Evolutionary conservation across 768 basidiomycete genomes (phyloP), one percentile per base, ranked within the genome.

Genomic region (Podaxis sp.): DNA sequence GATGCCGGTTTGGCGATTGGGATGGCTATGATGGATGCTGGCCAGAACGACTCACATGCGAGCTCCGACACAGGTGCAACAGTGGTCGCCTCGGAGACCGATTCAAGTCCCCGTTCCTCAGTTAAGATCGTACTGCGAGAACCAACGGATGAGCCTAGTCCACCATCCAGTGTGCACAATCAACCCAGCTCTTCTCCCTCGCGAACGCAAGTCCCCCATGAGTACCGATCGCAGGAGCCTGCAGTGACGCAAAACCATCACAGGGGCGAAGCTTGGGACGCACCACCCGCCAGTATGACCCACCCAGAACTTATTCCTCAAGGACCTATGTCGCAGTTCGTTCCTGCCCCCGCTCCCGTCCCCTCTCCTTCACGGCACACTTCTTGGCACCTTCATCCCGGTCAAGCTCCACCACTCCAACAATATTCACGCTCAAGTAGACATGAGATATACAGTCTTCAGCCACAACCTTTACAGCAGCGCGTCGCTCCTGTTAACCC

Each of bases 1-100:
- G 68, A 63, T 36, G 57, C 61, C 53, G 65, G 70, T 38, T 64
- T 70, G 37, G 61, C 67, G 19, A 74, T 74, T 54, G 73, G 73
- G 19, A 69, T 73, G 69, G 70, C 70, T 19, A 67, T 74, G 71
- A 61, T 73, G 36, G 55, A 53, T n/a, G 55, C 36, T 7, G 63
- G 58, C 12, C 64, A 65, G 40, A 52, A 64, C 49, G 61, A 64
- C 29, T 59, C 49, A 49, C 65, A 57, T 53, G 58, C 64, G 46
- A 53, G 65, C 29, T 43, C 57, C 17, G 47, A 33, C 27, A 37
- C 54, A 13, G 36, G 36, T 17, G 11, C 54, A 19, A 55, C 55
- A 25, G 46, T 29, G 27, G n/a, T 47, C 38, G 24, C 17, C 17
- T 24, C 49, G 29, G 61, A 56, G 19, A 6, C 19, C 8, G 36